Percentiles rank a stretch among this genome's conserved stretches.
Evolutionary conservation across 495 filamentous ascomycete species (phyloP).

Genomic region (Xylaria curta): DNA sequence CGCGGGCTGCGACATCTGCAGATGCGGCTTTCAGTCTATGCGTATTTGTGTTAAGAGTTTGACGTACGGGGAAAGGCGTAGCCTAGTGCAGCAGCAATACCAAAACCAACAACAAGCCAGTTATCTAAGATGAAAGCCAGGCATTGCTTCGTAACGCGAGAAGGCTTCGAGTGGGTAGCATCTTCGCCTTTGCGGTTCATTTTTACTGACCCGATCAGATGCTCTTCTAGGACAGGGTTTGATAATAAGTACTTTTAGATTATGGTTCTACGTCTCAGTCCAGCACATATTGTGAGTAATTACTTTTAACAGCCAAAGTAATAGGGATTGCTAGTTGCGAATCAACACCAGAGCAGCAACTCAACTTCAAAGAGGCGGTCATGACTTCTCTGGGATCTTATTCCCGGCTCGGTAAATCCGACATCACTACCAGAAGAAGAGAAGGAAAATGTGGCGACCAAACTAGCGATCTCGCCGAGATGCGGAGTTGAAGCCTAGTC

Average conservation of each 20-base stretch:
- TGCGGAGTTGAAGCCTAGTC: not conserved
- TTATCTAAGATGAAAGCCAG: conserved; percentile 54
- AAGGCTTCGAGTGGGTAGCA: conserved; percentile 30
- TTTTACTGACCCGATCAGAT: not conserved
- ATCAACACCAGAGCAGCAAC: not conserved
- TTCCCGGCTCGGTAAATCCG: conserved; percentile 12
- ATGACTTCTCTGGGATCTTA: not conserved
- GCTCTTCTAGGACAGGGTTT: not conserved
- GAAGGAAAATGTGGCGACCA: not conserved
- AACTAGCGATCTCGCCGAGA: conserved; percentile 7
- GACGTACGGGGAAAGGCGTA: conserved; percentile 56
- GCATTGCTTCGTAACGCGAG: conserved; percentile 27
- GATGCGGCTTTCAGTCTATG: conserved; percentile 8
- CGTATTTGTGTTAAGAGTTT: not conserved
- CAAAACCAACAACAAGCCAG: conserved; percentile 64
- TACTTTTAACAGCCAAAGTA: not conserved
- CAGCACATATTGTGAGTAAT: not conserved
- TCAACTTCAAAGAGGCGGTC: conserved; percentile 1
- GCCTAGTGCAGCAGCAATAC: conserved; percentile 55
- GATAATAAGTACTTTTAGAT: not conserved
- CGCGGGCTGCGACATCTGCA: conserved; percentile 57
- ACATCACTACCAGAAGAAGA: not conserved
- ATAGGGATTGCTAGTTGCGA: not conserved
- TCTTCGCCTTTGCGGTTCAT: not conserved
- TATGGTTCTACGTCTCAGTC: not conserved